Base-by-base conservation (phyloP, 768 basidiomycete genomes). In the Boletus edulis region DNA sequence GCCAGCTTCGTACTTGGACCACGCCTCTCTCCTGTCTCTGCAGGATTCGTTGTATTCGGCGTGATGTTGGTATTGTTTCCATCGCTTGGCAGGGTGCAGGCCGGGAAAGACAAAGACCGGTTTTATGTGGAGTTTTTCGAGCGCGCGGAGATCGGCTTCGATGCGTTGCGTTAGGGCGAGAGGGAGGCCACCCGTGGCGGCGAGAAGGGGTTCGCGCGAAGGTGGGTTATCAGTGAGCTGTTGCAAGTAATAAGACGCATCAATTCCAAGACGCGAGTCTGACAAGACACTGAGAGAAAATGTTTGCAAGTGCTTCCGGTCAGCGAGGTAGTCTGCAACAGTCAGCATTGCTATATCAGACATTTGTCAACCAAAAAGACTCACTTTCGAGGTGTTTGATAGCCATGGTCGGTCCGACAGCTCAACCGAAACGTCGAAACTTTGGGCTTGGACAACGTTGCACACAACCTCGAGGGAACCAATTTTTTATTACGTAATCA, bases 101-200 rank as follows among this genome's bases (percentile, higher is more conserved):
- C 97, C 97, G 15, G 91, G 85, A 73, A 98, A 98, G 48, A 99
- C 92, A 65, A 99, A 96, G n/a, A 99, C 93, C 20, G 97, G 97
- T 69, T 96, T 97, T 79, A 99, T 98, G 61, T 82, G 86, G 34
- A 91, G 78, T 73, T 87, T 88, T 79, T 97, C 94, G 67, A 98
- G 86, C 14, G 82, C 77, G 46, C 95, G 89, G 44, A 98, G 79
- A 78, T 99, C 95, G 38, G 85, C 79, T 74, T 98, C 95, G 70
- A 99, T 92, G 59, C 91, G 87, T 62, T 82, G 79, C 22, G 86
- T 87, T 52, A 99, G 81, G 45, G 92, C 88, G 54, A 98, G 81
- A 1, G 96, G 97, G 17, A 95, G 82, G 38, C 97, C 97, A 18
- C 97, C 97, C 2, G 95, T 96, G 1, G 96, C 94, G 0, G 95